Evolutionary conservation across 768 basidiomycete species (phyloP).

Genomic region (Pleurotus citrinopileatus): DNA sequence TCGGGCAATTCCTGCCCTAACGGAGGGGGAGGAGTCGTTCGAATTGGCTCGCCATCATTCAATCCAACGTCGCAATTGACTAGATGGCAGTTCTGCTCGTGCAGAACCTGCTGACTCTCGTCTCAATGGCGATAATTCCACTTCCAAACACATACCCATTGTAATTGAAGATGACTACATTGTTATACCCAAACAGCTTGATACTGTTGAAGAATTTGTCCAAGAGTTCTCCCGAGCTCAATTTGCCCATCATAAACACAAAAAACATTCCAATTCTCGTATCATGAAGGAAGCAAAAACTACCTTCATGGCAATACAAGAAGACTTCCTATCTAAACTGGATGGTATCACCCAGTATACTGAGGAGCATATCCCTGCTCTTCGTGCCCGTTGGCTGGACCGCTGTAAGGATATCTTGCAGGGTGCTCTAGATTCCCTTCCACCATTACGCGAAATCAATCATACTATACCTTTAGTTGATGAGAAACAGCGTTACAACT

Average conservation of each 20-base stretch:
- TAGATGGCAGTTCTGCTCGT: neutral
- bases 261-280: neutral
- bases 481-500: constrained; percentile 24
- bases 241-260: neutral
- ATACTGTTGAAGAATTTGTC: neutral
- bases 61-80: neutral
- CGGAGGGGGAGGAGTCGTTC: neutral
- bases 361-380: constrained; percentile 3
- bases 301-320: constrained; percentile 24
- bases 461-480: constrained; percentile 36
- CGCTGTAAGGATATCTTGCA: constrained; percentile 20
- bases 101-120: neutral
- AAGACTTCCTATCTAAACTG: neutral
- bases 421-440: constrained; percentile 23
- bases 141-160: neutral
- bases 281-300: neutral
- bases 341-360: neutral
- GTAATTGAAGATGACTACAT: neutral
- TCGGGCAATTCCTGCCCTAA: neutral
- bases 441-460: constrained; percentile 33
- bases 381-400: constrained; percentile 19
- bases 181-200: neutral
- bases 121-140: neutral
- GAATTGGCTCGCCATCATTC: neutral
- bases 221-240: neutral